Evolutionary conservation across 2,329 filamentous ascomycete genomes (phyloP).

Genomic region (Fusarium solani-melongenae): DNA sequence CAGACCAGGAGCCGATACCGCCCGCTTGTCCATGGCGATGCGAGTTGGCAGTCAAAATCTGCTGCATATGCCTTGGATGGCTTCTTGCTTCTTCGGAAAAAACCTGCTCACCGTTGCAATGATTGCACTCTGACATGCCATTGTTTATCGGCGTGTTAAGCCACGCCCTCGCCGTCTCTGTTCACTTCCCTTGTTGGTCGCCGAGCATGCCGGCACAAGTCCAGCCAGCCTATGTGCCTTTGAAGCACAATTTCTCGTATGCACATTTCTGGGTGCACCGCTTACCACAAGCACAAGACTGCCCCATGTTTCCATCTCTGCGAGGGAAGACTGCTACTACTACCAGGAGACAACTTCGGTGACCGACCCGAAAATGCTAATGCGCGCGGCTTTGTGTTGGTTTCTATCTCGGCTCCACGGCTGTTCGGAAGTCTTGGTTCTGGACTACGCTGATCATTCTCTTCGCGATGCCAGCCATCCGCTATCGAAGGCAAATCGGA

Average conservation of each 20-base stretch:
- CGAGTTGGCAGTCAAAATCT: slow-evolving; percentile 17
- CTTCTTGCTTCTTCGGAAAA: slow-evolving; percentile 9
- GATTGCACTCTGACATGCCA: slow-evolving; percentile 23
- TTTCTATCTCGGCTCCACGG: slow-evolving; percentile 7
- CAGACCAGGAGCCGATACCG: slow-evolving; percentile 7
- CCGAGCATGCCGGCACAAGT: slow-evolving; percentile 3
- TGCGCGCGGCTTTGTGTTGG: not conserved
- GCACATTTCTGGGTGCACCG: slow-evolving; percentile 19
- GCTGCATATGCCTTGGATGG: slow-evolving; percentile 4
- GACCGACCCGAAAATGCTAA: slow-evolving; percentile 9
- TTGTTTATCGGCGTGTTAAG: slow-evolving; percentile 28
- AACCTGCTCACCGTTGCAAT: slow-evolving; percentile 24
- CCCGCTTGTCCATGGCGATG: slow-evolving; percentile 16
- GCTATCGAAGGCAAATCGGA: slow-evolving; percentile 15
- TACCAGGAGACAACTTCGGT: slow-evolving; percentile 7
- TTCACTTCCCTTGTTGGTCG: not conserved
- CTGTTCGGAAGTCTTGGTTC: not conserved
- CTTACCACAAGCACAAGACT: not conserved
- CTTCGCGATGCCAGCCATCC: not conserved
- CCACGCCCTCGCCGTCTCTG: slow-evolving; percentile 21
- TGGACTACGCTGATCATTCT: not conserved
- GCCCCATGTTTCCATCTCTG: slow-evolving; percentile 6
- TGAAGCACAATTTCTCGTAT: slow-evolving; percentile 11
- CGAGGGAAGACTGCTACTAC: not conserved
- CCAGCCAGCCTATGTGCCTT: slow-evolving; percentile 12